These are phyloP conservation scores for Flaveria trinervia DNA, from an alignment of 129 eudicot genomes.

Conservation along the genomic window DNA sequence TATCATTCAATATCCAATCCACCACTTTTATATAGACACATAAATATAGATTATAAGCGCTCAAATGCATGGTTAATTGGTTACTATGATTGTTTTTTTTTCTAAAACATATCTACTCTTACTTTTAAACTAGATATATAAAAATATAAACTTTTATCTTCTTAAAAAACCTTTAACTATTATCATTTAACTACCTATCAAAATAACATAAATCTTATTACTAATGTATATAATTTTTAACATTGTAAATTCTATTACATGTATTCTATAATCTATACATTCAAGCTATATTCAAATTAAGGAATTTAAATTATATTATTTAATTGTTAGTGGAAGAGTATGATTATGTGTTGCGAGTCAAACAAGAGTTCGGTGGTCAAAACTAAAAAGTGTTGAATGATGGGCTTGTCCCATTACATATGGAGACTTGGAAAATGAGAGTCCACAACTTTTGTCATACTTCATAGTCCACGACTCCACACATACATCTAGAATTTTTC, in stretches of 20 bases:
- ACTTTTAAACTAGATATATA: too few species aligned
- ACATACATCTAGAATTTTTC: not conserved
- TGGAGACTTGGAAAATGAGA: conserved; percentile 17
- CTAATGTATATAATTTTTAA: not conserved
- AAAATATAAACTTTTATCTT: too few species aligned
- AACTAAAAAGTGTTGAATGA: conserved; percentile 23
- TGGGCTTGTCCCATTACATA: not conserved
- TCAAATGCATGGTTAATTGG: too few species aligned
- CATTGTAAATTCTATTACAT: not conserved
- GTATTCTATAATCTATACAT: too few species aligned
- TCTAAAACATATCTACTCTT: too few species aligned
- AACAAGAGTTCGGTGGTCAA: conserved; percentile 37
- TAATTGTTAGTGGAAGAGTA: conserved; percentile 11
- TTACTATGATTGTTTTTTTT: too few species aligned
- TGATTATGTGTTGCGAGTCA: conserved; percentile 31
- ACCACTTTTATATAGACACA: too few species aligned
- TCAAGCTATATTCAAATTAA: not conserved
- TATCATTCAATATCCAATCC: too few species aligned
- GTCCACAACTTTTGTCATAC: conserved; percentile 1
- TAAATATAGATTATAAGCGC: too few species aligned
- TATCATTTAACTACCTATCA: too few species aligned
- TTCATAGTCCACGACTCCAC: conserved; percentile 17
- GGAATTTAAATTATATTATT: conserved; percentile 1
- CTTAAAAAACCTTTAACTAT: too few species aligned
- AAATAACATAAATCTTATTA: not conserved